Conservation (phyloP, 2,329 filamentous ascomycete species). For the Tolypocladium amazonense region DNA sequence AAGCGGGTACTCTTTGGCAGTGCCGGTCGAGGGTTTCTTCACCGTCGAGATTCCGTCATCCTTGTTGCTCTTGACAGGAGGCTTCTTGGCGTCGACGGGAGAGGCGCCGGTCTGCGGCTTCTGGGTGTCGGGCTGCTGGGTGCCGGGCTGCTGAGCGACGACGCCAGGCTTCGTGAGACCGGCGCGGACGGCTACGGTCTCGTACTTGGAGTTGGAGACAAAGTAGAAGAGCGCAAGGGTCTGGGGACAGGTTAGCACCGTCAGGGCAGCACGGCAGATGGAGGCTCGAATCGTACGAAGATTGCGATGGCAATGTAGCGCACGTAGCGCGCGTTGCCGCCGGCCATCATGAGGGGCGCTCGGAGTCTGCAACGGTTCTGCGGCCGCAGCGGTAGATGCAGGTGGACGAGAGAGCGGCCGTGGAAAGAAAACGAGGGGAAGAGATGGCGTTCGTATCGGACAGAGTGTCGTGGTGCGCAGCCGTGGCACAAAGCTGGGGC, state of each 20-base stretch:
- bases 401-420: neutral
- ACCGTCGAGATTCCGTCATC: constrained; percentile 13
- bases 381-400: neutral
- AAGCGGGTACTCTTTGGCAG: constrained; percentile 33
- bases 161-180: neutral
- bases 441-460: neutral
- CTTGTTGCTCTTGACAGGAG: constrained; percentile 10
- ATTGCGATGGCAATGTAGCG: constrained; percentile 72
- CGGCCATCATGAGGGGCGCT: constrained; percentile 40
- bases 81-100: neutral
- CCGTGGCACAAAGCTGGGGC: neutral
- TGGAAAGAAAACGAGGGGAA: neutral
- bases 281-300: constrained; percentile 51
- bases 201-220: constrained; percentile 51
- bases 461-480: neutral
- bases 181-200: constrained; percentile 22
- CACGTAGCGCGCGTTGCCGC: constrained; percentile 63
- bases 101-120: neutral
- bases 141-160: neutral
- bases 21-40: constrained; percentile 11
- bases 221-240: constrained; percentile 70
- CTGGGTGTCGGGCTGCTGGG: neutral
- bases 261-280: neutral
- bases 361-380: neutral
- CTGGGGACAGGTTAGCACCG: constrained; percentile 27